Evolutionary conservation across 805 yeast genomes (phyloP).

Genomic region (Jamesozyma hellenica): DNA sequence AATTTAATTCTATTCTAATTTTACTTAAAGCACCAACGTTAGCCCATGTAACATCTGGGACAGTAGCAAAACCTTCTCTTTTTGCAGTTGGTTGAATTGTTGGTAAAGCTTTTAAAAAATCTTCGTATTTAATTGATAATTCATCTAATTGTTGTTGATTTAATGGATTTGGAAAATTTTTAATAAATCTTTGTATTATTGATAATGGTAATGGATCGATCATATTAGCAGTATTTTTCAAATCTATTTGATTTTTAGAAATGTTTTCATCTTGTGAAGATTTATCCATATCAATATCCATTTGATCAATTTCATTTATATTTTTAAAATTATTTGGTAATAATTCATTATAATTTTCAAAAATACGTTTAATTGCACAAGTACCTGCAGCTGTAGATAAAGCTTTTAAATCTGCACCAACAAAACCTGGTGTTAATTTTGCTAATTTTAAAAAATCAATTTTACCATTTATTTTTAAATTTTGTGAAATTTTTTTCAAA

Average conservation of each 20-base stretch:
- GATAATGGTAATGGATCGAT: slow-evolving; percentile 36
- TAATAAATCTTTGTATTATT: slow-evolving; percentile 62
- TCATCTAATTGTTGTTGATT: slow-evolving; percentile 67
- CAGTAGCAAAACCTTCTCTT: slow-evolving; percentile 97
- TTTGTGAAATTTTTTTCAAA: slow-evolving; percentile 58
- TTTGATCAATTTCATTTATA: slow-evolving; percentile 5
- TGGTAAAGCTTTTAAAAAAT: slow-evolving; percentile 78
- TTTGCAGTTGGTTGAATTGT: slow-evolving; percentile 94
- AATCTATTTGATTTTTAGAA: slow-evolving; percentile 1
- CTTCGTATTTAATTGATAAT: slow-evolving; percentile 64
- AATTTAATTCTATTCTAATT: slow-evolving; percentile 81
- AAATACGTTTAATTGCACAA: slow-evolving; percentile 85
- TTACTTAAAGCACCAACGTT: slow-evolving; percentile 82
- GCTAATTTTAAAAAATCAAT: slow-evolving; percentile 70
- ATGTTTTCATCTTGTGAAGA: too few relatives aligned
- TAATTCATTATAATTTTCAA: slow-evolving; percentile 38
- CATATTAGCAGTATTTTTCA: slow-evolving; percentile 29
- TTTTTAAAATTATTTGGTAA: not conserved
- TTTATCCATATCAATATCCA: not conserved
- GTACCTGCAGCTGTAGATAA: slow-evolving; percentile 92
- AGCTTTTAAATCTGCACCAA: slow-evolving; percentile 94
- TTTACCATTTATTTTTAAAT: slow-evolving; percentile 55
- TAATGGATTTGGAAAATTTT: slow-evolving; percentile 69
- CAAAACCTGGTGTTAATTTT: slow-evolving; percentile 92
- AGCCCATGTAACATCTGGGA: slow-evolving; percentile 94